These are phyloP conservation scores for Sarocladiaceae sp. DNA, from an alignment of 2,329 filamentous ascomycete species.

Conservation along the genomic window DNA sequence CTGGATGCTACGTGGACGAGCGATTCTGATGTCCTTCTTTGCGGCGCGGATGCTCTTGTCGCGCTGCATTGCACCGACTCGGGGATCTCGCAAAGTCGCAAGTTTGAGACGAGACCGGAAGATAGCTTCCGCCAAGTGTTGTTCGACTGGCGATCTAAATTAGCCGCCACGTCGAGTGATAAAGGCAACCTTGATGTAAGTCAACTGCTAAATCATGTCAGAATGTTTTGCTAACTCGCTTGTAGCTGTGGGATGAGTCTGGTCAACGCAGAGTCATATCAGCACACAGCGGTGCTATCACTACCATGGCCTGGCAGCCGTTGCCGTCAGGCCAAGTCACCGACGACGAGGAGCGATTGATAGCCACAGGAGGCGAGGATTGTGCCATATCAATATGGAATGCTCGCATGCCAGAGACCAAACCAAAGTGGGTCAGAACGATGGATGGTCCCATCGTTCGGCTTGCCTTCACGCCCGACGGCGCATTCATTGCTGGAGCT, in stretches of 20 bases:
- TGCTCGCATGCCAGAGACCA: conserved; percentile 48
- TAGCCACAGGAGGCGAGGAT: conserved; percentile 60
- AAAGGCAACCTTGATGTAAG: conserved; percentile 58
- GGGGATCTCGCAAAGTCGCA: conserved; percentile 40
- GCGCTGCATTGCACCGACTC: conserved; percentile 43
- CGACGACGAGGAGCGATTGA: conserved; percentile 47
- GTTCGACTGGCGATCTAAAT: conserved; percentile 48
- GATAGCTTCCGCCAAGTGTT: conserved; percentile 52
- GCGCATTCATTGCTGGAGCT: conserved; percentile 58
- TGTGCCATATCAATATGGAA: conserved; percentile 62
- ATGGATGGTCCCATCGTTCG: conserved; percentile 56
- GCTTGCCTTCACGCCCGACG: conserved; percentile 59
- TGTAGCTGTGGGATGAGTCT: conserved; percentile 50
- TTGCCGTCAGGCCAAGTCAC: conserved; percentile 30
- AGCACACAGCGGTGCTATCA: conserved; percentile 56
- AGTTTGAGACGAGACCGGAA: conserved; percentile 49
- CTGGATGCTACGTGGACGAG: conserved; percentile 59
- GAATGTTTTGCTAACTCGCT: conserved; percentile 4
- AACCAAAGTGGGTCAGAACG: conserved; percentile 55
- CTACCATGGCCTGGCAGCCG: conserved; percentile 58
- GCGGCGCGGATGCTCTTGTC: conserved; percentile 51
- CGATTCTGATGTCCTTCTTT: conserved; percentile 54
- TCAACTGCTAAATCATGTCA: conserved; percentile 3
- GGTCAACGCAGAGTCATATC: conserved; percentile 52
- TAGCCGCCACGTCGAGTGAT: conserved; percentile 57